phyloP scores from a whole-genome alignment of 192 early-diverging fungal genomes.

The Coemansia sp. region DNA sequence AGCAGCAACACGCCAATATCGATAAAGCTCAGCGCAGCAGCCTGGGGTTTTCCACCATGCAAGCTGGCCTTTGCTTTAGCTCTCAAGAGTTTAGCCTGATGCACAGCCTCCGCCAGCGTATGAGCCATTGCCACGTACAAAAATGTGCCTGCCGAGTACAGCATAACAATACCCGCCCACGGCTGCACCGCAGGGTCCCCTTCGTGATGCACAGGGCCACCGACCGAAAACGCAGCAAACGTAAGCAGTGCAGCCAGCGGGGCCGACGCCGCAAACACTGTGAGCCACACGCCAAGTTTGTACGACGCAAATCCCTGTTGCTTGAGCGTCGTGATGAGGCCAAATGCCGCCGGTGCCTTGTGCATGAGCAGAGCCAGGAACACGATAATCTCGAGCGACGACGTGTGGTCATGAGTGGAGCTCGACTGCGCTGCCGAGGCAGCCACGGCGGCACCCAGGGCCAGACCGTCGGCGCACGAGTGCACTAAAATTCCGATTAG shows the following conservation, averaged over 20 bases:
- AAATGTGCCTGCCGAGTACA: conserved; percentile 90
- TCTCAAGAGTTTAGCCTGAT: conserved; percentile 31
- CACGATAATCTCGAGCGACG: conserved; percentile 67
- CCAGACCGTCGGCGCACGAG: conserved; percentile 92
- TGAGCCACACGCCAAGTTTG: conserved; percentile 71
- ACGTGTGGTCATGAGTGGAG: conserved; percentile 52
- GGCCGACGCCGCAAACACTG: conserved; percentile 79
- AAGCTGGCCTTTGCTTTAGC: conserved; percentile 14
- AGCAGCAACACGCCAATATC: conserved; percentile 55
- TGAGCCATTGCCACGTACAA: conserved; percentile 92
- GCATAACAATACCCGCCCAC: conserved; percentile 63
- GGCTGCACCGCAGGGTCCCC: conserved; percentile 71
- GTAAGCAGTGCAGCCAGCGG: conserved; percentile 77
- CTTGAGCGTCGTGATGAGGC: conserved; percentile 83
- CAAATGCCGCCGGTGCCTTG: conserved; percentile 94
- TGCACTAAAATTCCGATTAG: conserved; percentile 96
- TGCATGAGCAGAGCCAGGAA: conserved; percentile 95
- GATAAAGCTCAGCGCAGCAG: conserved; percentile 23
- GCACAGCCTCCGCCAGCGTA: conserved; percentile 67
- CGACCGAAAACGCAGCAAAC: conserved; percentile 31
- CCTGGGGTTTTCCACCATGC: conserved; percentile 7
- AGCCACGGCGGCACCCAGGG: conserved; percentile 83
- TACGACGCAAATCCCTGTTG: conserved; percentile 66
- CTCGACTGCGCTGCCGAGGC: conserved; percentile 32
- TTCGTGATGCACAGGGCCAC: conserved; percentile 3